Conservation (phyloP, 2,329 filamentous ascomycete species). For the Fusarium bactridioides region DNA sequence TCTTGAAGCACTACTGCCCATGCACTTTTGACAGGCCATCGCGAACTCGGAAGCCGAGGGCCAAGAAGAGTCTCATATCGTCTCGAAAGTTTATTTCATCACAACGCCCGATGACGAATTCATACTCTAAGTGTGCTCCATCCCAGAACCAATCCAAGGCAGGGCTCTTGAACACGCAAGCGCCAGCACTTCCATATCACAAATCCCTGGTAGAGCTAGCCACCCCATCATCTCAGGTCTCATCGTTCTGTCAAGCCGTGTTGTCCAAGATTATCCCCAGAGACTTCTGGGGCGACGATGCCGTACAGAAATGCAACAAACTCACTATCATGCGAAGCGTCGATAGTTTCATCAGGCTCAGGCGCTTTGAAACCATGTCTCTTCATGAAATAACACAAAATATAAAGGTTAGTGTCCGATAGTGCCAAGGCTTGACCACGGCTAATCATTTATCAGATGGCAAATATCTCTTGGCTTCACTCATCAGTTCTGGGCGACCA, state of each 20-base stretch:
- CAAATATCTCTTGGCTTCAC: constrained; percentile 76
- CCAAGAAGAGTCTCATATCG: not conserved
- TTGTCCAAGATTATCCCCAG: constrained; percentile 76
- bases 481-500: constrained; percentile 55
- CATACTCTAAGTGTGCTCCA: constrained; percentile 18
- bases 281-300: constrained; percentile 74
- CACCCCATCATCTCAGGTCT: constrained; percentile 73
- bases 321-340: constrained; percentile 69
- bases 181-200: constrained; percentile 10
- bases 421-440: not conserved
- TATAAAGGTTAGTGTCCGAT: constrained; percentile 66
- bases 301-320: constrained; percentile 66
- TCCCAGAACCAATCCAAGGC: constrained; percentile 13
- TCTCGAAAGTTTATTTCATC: not conserved
- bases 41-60: not conserved
- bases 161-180: constrained; percentile 1
- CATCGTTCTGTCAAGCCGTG: constrained; percentile 84
- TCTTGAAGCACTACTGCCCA: constrained; percentile 86
- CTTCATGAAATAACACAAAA: constrained; percentile 80
- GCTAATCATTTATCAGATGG: constrained; percentile 58
- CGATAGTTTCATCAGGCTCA: constrained; percentile 78
- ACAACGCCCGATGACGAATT: not conserved
- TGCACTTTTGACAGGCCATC: constrained; percentile 39
- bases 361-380: constrained; percentile 82
- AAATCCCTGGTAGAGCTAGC: constrained; percentile 70